Conservation (phyloP, 306 rosid genomes). For the Casuarina equisetifolia region DNA sequence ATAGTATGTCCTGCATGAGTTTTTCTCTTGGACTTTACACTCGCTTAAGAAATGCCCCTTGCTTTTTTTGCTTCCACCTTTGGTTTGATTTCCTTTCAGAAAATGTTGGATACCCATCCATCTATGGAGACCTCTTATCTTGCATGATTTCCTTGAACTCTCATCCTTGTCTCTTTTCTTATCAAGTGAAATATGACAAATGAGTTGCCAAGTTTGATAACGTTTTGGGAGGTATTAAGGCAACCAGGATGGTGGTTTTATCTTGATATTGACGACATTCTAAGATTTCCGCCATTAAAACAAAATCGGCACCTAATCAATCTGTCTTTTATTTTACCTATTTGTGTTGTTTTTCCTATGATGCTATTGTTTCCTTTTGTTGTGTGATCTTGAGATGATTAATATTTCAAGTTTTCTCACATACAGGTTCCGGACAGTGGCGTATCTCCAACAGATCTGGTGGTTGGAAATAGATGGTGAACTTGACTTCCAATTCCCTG, state of each 20-base stretch:
- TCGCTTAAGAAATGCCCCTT: neutral
- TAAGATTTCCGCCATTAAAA: neutral
- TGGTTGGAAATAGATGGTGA: constrained; percentile 91
- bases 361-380: neutral
- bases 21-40: neutral
- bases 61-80: neutral
- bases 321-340: neutral
- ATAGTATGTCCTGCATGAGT: neutral
- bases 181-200: neutral
- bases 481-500: constrained; percentile 73
- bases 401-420: neutral
- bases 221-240: neutral
- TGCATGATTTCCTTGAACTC: neutral
- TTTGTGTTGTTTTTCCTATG: neutral
- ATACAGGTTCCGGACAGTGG: constrained; percentile 71
- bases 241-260: neutral
- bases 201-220: neutral
- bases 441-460: constrained; percentile 95
- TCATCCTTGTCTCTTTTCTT: neutral
- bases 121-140: too few relatives aligned
- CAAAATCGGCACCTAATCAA: neutral
- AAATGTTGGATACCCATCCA: too few relatives aligned
- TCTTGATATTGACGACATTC: neutral
- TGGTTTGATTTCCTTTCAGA: neutral
- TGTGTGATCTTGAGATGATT: neutral